Evolutionary conservation across 106 monocot genomes (phyloP), one percentile per base, ranked within the genome.

Genomic region (Allium cepa): DNA sequence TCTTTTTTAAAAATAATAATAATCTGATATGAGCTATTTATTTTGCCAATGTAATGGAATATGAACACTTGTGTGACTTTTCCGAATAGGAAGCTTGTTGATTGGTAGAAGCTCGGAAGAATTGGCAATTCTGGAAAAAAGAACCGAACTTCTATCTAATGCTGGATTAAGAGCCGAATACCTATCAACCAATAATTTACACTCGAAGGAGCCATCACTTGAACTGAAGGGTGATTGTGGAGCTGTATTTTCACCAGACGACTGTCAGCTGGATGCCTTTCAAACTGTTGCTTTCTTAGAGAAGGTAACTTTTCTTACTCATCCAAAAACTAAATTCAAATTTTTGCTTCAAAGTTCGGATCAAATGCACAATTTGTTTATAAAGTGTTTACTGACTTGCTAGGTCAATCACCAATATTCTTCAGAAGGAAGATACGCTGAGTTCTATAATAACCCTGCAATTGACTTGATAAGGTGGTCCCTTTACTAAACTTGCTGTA

Each of bases 261-360:
- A 95, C 64, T 91, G 90, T 56, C 90, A 95, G 73, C 56, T 95
- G 76, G 94, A 95, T 85, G 94, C 91, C 14, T 56, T 61, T 57
- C 68, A 59, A 46, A 65, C 88, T 46, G 88, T 83, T 74, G 76
- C 79, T 57, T 91, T 79, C 75, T 81, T 95, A 61, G 77, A 85
- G 75, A 85, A 88, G 81, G 94, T 91, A 36, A 10, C 17, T 62
- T 12, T 65, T 55, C n/a, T 55, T 36, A 17, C 14, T 26, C 12
- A 48, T 64, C 64, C 46, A 17, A 11, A 22, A 36, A 36, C 36
- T 36, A 36, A 36, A 36, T 3, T 36, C 36, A 36, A 36, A 45
- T 62, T 62, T 0, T 16, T 66, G 10, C 9, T 52, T 64, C 11
- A 51, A 26, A 8, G 1, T 66, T 66, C 3, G 46, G 50, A 26